Base-by-base conservation (phyloP, 2,329 filamentous ascomycete genomes). In the Alternaria consortialis region DNA sequence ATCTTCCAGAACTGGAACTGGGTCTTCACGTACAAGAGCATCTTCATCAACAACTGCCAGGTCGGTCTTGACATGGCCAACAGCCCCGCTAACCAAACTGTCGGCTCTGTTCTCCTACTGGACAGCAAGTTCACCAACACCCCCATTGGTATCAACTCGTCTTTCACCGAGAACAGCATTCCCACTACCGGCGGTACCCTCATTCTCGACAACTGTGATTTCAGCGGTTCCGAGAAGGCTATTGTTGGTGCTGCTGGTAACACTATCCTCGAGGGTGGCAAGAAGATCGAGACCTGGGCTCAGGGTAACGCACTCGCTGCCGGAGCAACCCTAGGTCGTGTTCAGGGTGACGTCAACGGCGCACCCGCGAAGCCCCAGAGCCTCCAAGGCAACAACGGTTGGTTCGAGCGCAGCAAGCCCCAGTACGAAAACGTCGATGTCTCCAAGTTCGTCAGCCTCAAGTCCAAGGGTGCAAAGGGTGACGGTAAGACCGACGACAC, bases 401-500 rank as follows among this genome's bases (percentile, higher is more conserved):
- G 97, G 70, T 93, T 94, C 76, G 91, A 93, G 66, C 90, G 91
- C 68, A 90, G 89, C 78, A 97, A 95, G 85, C 95, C 95, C 13
- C 92, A 97, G 78, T 99, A 98, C 76, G 87, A 91, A 74, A 81
- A 82, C 42, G 80, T 92, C 2, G 79, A 88, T 3, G 86, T 84
- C n/a, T 85, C 83, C 61, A 86, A 86, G 34, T 97, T 99, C 74
- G 81, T 96, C 71, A 94, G 91, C 68, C 91, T 95, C 81, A 97
- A 94, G 82, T 83, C 87, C 47, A 85, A 86, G 52, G 94, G 95
- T 60, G 94, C 93, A 72, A 92, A 89, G 81, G 95, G 95, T 73
- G 94, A 99, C 73, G 95, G 94, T 53, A 79, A 82, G 27, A 92
- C 92, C 0, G 94, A 98, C 71, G 95, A 98, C 74, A 97, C 94